Conservation (phyloP, 306 rosid species). For the Castanospermum australe region DNA sequence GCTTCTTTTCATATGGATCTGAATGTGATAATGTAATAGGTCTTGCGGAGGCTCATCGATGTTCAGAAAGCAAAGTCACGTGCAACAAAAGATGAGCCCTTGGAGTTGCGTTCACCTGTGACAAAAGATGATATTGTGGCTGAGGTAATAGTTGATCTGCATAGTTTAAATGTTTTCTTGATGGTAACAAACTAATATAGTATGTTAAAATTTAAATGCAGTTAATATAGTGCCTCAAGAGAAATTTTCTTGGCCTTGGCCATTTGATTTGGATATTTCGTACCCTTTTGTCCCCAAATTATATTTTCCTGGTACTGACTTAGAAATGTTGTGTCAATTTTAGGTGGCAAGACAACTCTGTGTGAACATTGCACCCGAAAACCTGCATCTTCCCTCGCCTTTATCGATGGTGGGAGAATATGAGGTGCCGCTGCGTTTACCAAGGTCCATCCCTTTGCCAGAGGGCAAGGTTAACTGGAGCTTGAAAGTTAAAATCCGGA, state of each 20-base stretch:
- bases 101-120: slow-evolving; percentile 66
- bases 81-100: slow-evolving; percentile 72
- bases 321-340: background rate
- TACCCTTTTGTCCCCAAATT: background rate
- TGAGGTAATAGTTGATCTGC: slow-evolving; percentile 59
- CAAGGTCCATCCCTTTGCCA: slow-evolving; percentile 80
- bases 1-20: background rate
- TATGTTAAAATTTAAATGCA: background rate
- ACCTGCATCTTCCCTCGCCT: slow-evolving; percentile 57
- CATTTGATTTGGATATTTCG: background rate
- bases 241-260: slow-evolving; percentile 3
- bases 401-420: slow-evolving; percentile 69
- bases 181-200: background rate
- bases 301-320: background rate
- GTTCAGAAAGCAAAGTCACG: slow-evolving; percentile 45
- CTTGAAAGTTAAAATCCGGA: slow-evolving; percentile 70
- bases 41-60: slow-evolving; percentile 68
- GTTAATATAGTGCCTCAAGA: background rate
- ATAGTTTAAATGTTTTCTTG: slow-evolving; percentile 1
- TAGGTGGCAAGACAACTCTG: slow-evolving; percentile 84
- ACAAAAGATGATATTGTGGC: slow-evolving; percentile 65
- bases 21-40: slow-evolving; percentile 47
- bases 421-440: slow-evolving; percentile 81
- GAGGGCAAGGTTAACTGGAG: slow-evolving; percentile 78
- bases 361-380: slow-evolving; percentile 63